phyloP scores from a whole-genome alignment of 352 stramenopile species.

The Aphanomyces astaci region DNA sequence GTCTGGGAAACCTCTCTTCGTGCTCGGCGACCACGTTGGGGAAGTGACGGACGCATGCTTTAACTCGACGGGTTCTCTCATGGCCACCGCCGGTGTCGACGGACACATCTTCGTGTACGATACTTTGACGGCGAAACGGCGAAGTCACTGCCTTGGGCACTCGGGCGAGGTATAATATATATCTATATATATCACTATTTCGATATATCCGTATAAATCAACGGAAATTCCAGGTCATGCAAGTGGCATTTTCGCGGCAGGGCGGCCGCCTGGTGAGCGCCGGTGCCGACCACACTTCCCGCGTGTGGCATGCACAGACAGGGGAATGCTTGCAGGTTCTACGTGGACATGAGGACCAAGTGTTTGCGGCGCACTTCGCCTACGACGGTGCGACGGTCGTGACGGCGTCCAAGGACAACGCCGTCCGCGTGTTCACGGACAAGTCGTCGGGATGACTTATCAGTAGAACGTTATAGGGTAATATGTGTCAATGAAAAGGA shows the following conservation, averaged over 20 bases:
- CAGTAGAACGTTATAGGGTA: too few relatives aligned
- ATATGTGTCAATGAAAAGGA: too few relatives aligned
- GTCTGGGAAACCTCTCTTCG: slow-evolving; percentile 52
- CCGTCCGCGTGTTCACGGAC: slow-evolving; percentile 44
- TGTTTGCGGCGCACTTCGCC: slow-evolving; percentile 50
- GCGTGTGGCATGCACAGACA: slow-evolving; percentile 63
- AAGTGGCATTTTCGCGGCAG: slow-evolving; percentile 59
- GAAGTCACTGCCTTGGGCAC: slow-evolving; percentile 43
- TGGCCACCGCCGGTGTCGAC: slow-evolving; percentile 44
- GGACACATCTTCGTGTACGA: slow-evolving; percentile 62
- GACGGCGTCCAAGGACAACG: slow-evolving; percentile 59
- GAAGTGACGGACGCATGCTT: slow-evolving; percentile 54
- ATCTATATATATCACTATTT: too few relatives aligned
- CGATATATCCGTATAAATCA: not conserved
- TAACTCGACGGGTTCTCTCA: slow-evolving; percentile 56
- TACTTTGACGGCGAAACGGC: slow-evolving; percentile 48
- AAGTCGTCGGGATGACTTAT: slow-evolving; percentile 2
- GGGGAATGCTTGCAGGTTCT: slow-evolving; percentile 57
- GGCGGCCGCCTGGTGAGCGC: slow-evolving; percentile 50
- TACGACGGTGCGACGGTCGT: slow-evolving; percentile 47
- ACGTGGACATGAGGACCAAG: slow-evolving; percentile 52
- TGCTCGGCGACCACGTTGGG: slow-evolving; percentile 34
- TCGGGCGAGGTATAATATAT: slow-evolving; percentile 23
- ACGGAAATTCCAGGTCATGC: slow-evolving; percentile 27
- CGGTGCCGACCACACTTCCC: slow-evolving; percentile 43